Conservation (phyloP, 1,139 yeast genomes). For the Spencermartinsiella ligniputridi region DNA sequence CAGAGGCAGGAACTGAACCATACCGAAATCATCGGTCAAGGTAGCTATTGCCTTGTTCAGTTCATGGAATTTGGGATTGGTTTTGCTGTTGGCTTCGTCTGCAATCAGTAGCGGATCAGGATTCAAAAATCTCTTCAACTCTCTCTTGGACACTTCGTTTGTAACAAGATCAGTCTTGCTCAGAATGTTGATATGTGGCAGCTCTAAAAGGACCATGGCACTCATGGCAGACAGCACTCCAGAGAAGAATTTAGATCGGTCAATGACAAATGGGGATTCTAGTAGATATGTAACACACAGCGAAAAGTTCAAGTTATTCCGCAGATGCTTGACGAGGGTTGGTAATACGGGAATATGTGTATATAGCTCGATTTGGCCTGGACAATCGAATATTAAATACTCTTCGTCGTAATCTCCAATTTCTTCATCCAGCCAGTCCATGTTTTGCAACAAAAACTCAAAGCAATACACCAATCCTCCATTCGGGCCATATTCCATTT, state of each 20-base stretch:
- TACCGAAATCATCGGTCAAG: conserved; percentile 86
- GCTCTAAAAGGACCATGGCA: conserved; percentile 90
- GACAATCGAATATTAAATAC: conserved; percentile 91
- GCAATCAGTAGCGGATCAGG: conserved; percentile 83
- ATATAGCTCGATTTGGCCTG: conserved; percentile 95
- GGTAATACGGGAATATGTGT: conserved; percentile 95
- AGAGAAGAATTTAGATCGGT: conserved; percentile 84
- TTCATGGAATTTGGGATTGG: conserved; percentile 71
- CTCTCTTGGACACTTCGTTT: conserved; percentile 61
- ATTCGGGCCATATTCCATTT: conserved; percentile 88
- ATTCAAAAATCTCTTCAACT: conserved; percentile 75
- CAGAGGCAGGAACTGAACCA: conserved; percentile 94
- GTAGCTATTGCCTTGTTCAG: conserved; percentile 81
- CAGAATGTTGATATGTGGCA: conserved; percentile 88
- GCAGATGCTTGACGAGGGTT: conserved; percentile 76
- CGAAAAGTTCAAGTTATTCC: conserved; percentile 71
- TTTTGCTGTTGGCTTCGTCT: conserved; percentile 43
- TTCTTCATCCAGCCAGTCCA: conserved; percentile 96
- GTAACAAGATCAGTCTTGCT: conserved; percentile 80
- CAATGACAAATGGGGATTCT: conserved; percentile 92
- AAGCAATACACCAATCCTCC: conserved; percentile 94
- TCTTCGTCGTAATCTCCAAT: conserved; percentile 93
- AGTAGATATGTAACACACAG: conserved; percentile 88
- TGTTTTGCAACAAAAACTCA: conserved; percentile 73
- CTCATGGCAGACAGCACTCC: conserved; percentile 98